phyloP scores from a whole-genome alignment of 306 rosid species.

The Acacia confusa region DNA sequence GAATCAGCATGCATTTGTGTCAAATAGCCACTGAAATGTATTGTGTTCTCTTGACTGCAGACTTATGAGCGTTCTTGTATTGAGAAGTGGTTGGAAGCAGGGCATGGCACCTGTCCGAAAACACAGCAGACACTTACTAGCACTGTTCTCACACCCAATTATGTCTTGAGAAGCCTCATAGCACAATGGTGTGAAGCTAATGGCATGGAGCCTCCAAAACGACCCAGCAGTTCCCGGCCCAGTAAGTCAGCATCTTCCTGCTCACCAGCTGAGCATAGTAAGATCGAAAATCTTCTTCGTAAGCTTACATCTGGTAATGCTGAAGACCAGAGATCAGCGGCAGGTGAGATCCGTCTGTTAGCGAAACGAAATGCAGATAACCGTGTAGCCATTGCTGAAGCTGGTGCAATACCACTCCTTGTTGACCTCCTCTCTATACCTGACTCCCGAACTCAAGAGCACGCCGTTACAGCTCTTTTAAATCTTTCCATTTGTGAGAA shows the following conservation, averaged over 20 bases:
- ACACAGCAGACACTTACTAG: constrained; percentile 78
- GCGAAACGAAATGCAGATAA: constrained; percentile 97
- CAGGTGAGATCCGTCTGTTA: constrained; percentile 95
- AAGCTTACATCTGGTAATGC: constrained; percentile 69
- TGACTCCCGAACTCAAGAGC: constrained; percentile 95
- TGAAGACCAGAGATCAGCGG: constrained; percentile 87
- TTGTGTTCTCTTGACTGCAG: constrained; percentile 54
- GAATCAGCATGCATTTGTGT: constrained; percentile 29
- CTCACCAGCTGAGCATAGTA: constrained; percentile 75
- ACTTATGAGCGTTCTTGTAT: constrained; percentile 95
- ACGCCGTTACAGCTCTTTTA: constrained; percentile 96
- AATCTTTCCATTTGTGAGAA: constrained; percentile 94
- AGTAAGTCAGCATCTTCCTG: constrained; percentile 65
- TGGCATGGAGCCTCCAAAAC: constrained; percentile 91
- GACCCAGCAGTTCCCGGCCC: constrained; percentile 64
- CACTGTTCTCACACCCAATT: constrained; percentile 88
- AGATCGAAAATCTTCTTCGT: constrained; percentile 67
- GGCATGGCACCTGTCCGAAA: constrained; percentile 93
- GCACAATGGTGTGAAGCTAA: constrained; percentile 98
- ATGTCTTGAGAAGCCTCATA: constrained; percentile 88
- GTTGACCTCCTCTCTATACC: constrained; percentile 72
- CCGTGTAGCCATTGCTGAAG: constrained; percentile 97
- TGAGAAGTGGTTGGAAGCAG: constrained; percentile 90
- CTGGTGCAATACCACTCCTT: constrained; percentile 94
- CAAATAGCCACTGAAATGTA: constrained; percentile 18